Conservation (phyloP, 2,329 filamentous ascomycete genomes). For the Pezicula radicicola region DNA sequence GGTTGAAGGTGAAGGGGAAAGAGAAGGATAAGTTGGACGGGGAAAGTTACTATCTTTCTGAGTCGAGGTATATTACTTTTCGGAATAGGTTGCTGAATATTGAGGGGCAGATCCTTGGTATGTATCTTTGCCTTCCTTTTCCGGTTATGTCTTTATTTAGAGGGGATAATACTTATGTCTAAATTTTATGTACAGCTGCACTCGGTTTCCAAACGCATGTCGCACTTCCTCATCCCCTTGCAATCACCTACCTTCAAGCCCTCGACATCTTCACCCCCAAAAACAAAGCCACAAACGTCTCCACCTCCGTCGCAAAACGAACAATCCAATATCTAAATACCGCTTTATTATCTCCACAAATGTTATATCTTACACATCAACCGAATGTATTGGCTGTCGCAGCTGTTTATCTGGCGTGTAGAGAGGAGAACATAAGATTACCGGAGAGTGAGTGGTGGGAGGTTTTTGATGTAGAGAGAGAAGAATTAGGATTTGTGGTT, state of each 20-base stretch:
- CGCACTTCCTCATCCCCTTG: constrained; percentile 79
- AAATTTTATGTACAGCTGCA: constrained; percentile 36
- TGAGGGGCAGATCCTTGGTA: constrained; percentile 69
- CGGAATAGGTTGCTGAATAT: constrained; percentile 65
- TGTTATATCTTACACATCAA: constrained; percentile 90
- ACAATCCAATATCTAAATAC: constrained; percentile 81
- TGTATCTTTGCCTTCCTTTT: too few relatives aligned
- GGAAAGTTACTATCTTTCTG: constrained; percentile 65
- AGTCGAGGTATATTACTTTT: constrained; percentile 66
- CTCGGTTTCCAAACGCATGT: constrained; percentile 84
- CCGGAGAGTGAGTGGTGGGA: constrained; percentile 94
- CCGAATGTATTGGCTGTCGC: constrained; percentile 81
- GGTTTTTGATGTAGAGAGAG: constrained; percentile 92
- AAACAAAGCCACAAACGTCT: constrained; percentile 44
- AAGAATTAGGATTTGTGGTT: constrained; percentile 90
- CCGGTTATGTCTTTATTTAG: too few relatives aligned
- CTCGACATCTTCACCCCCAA: constrained; percentile 61
- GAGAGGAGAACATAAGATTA: constrained; percentile 72
- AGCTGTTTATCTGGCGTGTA: constrained; percentile 84
- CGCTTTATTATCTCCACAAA: constrained; percentile 79
- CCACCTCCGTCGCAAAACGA: constrained; percentile 44
- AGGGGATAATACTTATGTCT: too few relatives aligned
- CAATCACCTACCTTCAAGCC: constrained; percentile 89
- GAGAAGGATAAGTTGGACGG: constrained; percentile 33
- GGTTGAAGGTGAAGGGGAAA: not conserved